Evolutionary conservation across 1,284 basidiomycete genomes (phyloP).

Genomic region (Megacollybia platyphylla): DNA sequence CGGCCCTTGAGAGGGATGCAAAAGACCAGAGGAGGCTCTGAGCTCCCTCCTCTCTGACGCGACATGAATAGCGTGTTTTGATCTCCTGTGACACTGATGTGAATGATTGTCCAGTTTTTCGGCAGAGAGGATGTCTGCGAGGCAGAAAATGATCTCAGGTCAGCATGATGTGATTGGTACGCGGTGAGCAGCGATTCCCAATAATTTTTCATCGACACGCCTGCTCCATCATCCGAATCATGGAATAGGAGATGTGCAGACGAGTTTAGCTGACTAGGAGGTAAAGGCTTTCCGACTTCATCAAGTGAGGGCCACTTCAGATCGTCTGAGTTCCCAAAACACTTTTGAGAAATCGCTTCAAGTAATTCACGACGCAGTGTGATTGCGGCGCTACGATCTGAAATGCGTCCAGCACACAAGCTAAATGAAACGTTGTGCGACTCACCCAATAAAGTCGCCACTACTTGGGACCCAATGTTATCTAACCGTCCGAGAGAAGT

Average conservation of each 20-base stretch:
- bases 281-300: slow-evolving; percentile 23
- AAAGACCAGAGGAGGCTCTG: slow-evolving; percentile 59
- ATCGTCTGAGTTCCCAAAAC: slow-evolving; percentile 33
- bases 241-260: slow-evolving; percentile 10
- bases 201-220: slow-evolving; percentile 35
- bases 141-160: slow-evolving; percentile 21
- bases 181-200: slow-evolving; percentile 46
- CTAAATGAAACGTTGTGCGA: slow-evolving; percentile 4
- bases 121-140: slow-evolving; percentile 45
- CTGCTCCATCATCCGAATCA: slow-evolving; percentile 15
- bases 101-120: slow-evolving; percentile 74
- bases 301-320: slow-evolving; percentile 54
- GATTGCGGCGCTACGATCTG: slow-evolving; percentile 60
- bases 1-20: slow-evolving; percentile 81
- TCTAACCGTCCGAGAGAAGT: slow-evolving; percentile 61
- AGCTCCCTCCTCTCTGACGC: slow-evolving; percentile 52
- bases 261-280: slow-evolving; percentile 7
- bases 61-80: slow-evolving; percentile 76
- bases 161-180: slow-evolving; percentile 35
- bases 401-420: slow-evolving; percentile 1
- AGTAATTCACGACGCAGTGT: slow-evolving; percentile 74
- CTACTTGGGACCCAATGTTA: slow-evolving; percentile 34
- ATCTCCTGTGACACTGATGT: slow-evolving; percentile 75
- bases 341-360: slow-evolving; percentile 56
- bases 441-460: slow-evolving; percentile 59